These are phyloP conservation scores for Xylariaceae sp. DNA, from an alignment of 2,329 filamentous ascomycete species.

Conservation along the genomic window DNA sequence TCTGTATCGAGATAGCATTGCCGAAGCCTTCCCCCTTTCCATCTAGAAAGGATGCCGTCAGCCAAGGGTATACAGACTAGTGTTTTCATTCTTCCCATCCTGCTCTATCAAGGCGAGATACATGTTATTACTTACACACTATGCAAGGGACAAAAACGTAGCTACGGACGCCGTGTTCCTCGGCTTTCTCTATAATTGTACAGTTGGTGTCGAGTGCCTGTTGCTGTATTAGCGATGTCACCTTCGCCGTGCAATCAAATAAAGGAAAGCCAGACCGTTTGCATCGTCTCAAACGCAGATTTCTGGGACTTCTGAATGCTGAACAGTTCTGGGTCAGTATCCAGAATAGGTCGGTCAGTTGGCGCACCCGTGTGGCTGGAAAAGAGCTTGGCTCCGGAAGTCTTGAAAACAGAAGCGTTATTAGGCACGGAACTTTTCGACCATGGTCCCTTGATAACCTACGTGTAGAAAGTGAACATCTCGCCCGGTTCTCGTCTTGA, in stretches of 20 bases:
- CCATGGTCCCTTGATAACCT: conserved; percentile 5
- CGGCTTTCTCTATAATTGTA: conserved; percentile 46
- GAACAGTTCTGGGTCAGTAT: conserved; percentile 48
- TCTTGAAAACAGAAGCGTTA: conserved; percentile 35
- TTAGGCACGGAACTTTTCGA: neutral
- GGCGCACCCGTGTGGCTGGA: conserved; percentile 49
- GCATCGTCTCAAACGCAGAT: conserved; percentile 26
- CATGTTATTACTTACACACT: conserved; percentile 43
- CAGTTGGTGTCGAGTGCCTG: conserved; percentile 47
- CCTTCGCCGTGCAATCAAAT: neutral
- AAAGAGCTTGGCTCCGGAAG: conserved; percentile 56
- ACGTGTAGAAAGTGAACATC: conserved; percentile 53
- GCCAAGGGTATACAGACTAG: neutral
- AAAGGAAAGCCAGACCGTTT: conserved; percentile 26
- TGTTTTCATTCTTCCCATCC: neutral
- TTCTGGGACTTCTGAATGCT: conserved; percentile 45
- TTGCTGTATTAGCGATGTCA: neutral
- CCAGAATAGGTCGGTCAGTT: conserved; percentile 44
- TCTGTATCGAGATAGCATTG: conserved; percentile 55
- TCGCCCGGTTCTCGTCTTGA: conserved; percentile 44
- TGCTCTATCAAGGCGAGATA: neutral
- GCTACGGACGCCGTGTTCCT: conserved; percentile 45
- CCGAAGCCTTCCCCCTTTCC: conserved; percentile 53
- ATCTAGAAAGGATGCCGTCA: conserved; percentile 29
- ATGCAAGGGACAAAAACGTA: conserved; percentile 59